Conservation (phyloP, 2,329 filamentous ascomycete genomes). For the Apiospora arundinis region DNA sequence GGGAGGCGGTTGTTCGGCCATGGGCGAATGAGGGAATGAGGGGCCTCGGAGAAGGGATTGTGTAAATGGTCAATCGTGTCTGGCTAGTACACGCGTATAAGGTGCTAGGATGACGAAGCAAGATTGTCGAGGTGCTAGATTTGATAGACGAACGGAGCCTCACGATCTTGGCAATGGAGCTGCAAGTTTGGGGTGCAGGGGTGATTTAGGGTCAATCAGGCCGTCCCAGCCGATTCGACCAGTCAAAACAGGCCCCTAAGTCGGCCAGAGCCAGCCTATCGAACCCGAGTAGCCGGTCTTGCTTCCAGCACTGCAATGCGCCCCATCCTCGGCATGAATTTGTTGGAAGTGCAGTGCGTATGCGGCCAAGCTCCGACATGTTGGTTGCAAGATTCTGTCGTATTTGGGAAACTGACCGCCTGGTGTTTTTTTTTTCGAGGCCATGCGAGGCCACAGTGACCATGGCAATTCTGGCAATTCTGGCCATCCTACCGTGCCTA, state of each 20-base stretch:
- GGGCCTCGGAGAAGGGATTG: background rate
- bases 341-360: background rate
- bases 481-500: no score
- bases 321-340: conserved; percentile 18
- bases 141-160: conserved; percentile 13
- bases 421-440: background rate
- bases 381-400: background rate
- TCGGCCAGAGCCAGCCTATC: background rate
- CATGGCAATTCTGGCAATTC: background rate
- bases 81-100: background rate
- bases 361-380: background rate
- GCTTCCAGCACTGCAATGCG: background rate
- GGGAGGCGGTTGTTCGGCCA: conserved; percentile 40
- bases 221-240: conserved; percentile 2
- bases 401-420: background rate
- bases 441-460: background rate
- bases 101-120: background rate
- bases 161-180: conserved; percentile 10
- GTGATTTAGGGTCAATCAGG: background rate
- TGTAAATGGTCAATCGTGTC: background rate
- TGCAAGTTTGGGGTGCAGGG: background rate
- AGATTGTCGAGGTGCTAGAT: conserved; percentile 3
- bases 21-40: conserved; percentile 18
- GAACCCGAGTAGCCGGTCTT: conserved; percentile 14
- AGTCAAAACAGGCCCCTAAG: background rate